These are phyloP conservation scores for Carallia pectinifolia DNA, from an alignment of 345 rosid species.

Conservation along the genomic window DNA sequence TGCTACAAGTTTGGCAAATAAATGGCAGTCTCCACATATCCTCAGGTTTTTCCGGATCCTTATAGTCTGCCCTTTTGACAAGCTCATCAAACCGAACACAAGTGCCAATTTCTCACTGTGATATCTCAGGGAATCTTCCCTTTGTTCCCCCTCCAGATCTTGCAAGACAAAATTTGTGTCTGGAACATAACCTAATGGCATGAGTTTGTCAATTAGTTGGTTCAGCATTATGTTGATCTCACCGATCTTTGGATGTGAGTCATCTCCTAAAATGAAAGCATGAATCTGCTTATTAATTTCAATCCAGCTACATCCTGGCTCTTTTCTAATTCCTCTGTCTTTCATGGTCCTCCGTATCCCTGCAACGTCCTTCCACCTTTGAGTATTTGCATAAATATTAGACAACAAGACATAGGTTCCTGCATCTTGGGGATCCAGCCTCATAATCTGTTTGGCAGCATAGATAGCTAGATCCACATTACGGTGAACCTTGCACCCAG, in stretches of 20 bases:
- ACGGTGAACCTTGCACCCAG: conserved; percentile 61
- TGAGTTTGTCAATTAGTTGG: conserved; percentile 37
- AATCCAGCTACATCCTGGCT: conserved; percentile 77
- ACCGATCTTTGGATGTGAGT: conserved; percentile 52
- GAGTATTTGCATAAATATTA: conserved; percentile 67
- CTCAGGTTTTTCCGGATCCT: conserved; percentile 51
- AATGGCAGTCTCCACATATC: conserved; percentile 75
- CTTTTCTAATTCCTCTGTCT: conserved; percentile 49
- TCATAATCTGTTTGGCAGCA: conserved; percentile 57
- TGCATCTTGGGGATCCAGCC: conserved; percentile 55
- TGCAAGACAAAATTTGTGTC: conserved; percentile 61
- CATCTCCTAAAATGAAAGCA: conserved; percentile 59
- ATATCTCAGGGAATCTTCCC: conserved; percentile 55
- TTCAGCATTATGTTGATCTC: conserved; percentile 42
- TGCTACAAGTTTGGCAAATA: conserved; percentile 53
- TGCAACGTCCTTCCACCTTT: conserved; percentile 61
- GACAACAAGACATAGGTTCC: conserved; percentile 66
- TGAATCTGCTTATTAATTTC: conserved; percentile 64
- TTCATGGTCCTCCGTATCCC: conserved; percentile 48
- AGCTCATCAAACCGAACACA: conserved; percentile 40
- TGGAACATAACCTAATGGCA: conserved; percentile 54
- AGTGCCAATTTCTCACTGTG: conserved; percentile 73
- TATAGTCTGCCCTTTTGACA: conserved; percentile 42
- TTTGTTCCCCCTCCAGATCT: conserved; percentile 73
- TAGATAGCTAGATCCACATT: conserved; percentile 51